phyloP scores from a whole-genome alignment of 805 yeast species.

The Ogataea degrootiae region DNA sequence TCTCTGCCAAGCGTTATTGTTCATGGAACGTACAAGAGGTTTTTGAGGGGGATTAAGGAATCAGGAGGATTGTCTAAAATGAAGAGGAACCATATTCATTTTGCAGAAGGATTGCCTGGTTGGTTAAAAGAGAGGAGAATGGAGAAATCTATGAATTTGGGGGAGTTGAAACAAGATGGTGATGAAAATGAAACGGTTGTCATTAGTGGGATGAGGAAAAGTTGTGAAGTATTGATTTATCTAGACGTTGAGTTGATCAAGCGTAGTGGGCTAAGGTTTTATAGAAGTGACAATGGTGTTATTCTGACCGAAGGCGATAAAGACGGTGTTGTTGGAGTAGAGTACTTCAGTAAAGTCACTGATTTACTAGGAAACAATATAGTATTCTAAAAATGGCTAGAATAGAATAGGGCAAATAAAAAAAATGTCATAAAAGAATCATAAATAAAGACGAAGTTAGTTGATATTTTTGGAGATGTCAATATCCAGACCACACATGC shows the following conservation, averaged over 20 bases:
- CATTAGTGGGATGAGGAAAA: conserved; percentile 70
- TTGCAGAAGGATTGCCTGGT: conserved; percentile 56
- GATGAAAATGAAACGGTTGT: conserved; percentile 32
- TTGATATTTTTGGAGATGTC: too few relatives aligned
- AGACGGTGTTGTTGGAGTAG: conserved; percentile 44
- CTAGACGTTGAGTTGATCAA: conserved; percentile 51
- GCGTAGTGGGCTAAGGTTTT: conserved; percentile 44
- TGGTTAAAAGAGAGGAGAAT: conserved; percentile 5
- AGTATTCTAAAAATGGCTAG: background rate
- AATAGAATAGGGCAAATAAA: background rate
- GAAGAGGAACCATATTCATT: conserved; percentile 82
- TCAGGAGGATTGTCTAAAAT: conserved; percentile 59
- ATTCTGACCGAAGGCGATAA: conserved; percentile 60
- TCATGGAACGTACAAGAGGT: conserved; percentile 70
- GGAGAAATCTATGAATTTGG: background rate
- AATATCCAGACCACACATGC: background rate
- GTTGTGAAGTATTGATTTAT: conserved; percentile 54
- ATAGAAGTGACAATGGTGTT: conserved; percentile 68
- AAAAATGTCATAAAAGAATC: background rate
- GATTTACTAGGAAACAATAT: conserved; percentile 17
- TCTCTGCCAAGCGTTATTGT: conserved; percentile 52
- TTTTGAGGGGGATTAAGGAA: conserved; percentile 42
- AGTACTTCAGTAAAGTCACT: conserved; percentile 35
- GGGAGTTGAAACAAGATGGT: background rate
- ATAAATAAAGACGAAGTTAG: too few relatives aligned